These are phyloP conservation scores for Colletotrichum sp. DNA, from an alignment of 2,329 filamentous ascomycete species.

Conservation along the genomic window DNA sequence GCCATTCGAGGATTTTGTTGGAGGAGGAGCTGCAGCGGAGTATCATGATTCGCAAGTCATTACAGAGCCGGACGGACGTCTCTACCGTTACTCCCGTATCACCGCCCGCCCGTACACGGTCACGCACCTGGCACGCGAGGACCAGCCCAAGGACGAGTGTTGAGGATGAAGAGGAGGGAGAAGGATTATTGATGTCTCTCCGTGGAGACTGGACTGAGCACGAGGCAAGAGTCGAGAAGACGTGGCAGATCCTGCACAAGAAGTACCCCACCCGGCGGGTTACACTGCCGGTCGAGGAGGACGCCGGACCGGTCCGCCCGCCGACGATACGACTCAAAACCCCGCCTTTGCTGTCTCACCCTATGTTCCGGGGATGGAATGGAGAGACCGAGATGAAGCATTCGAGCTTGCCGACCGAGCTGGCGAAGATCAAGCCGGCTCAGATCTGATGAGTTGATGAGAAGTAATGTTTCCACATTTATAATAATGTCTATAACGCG, in stretches of 20 bases:
- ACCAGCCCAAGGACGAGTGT: background rate
- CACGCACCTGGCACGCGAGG: slow-evolving; percentile 3
- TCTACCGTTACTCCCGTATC: background rate
- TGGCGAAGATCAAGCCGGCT: slow-evolving; percentile 2
- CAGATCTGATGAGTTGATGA: background rate
- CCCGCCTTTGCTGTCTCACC: slow-evolving; percentile 16
- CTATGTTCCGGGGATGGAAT: slow-evolving; percentile 17
- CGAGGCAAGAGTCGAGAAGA: slow-evolving; percentile 13
- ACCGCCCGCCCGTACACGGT: slow-evolving; percentile 8
- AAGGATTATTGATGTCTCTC: background rate
- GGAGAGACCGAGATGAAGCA: background rate
- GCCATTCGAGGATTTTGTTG: slow-evolving; percentile 1
- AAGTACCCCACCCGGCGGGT: slow-evolving; percentile 16
- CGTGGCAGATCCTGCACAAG: slow-evolving; percentile 16
- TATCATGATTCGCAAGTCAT: slow-evolving; percentile 14
- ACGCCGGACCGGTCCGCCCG: background rate
- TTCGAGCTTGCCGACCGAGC: slow-evolving; percentile 10
- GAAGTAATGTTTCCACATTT: background rate
- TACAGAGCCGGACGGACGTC: background rate
- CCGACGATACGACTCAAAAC: slow-evolving; percentile 15
- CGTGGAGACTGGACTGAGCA: slow-evolving; percentile 12
- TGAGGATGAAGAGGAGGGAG: slow-evolving; percentile 2
- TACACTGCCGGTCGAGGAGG: slow-evolving; percentile 4
- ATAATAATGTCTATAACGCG: slow-evolving; percentile 8
- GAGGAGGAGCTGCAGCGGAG: slow-evolving; percentile 7